Base-by-base conservation (phyloP, 1,284 basidiomycete genomes). In the Hypsizygus ulmarius region DNA sequence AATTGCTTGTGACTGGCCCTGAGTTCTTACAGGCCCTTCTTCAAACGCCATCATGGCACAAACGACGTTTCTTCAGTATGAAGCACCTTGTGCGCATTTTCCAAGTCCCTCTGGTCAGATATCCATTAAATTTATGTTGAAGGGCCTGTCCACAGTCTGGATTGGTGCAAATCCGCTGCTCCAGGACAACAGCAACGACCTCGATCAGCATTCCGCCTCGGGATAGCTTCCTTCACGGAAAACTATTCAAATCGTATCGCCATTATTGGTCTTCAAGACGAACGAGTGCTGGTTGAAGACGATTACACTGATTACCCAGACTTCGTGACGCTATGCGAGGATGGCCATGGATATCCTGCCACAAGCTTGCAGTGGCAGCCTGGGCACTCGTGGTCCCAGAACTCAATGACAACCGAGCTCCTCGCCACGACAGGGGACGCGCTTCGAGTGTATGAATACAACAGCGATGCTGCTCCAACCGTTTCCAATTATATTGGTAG, bases 351-450 rank as follows among this genome's bases (percentile, higher is more conserved):
- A 43, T 93, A 92, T 67, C 91, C 90, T 7, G 87, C 87, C 5
- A 92, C 89, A 6, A 84, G 79, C 60, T 64, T 93, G 43, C 87
- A 87, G 62, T 93, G 90, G 87, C 88, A 91, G 56, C 90, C 91
- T 15, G 76, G 80, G 3, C 75, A 70, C 45, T 81, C 73, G 37
- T 90, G 84, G 86, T 72, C 78, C 7, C 77, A 81, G 60, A 86
- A 84, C 58, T 69, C 75, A 3, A 69, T 73, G 3, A 67, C 70
- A 12, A 76, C 84, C 35, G 94, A 97, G 67, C 69, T 96, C 43
- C 73, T 97, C 12, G 94, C 93, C 10, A 95, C 91, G 3, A 93
- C 91, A 0, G 90, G 90, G 18, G 94, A 97, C 64, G 89, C 91
- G 46, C 65, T 97, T 60, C 76, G 93, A 55, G 79, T 97, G 52